Conservation (phyloP, 768 basidiomycete species). For the Termitomyces sp. region DNA sequence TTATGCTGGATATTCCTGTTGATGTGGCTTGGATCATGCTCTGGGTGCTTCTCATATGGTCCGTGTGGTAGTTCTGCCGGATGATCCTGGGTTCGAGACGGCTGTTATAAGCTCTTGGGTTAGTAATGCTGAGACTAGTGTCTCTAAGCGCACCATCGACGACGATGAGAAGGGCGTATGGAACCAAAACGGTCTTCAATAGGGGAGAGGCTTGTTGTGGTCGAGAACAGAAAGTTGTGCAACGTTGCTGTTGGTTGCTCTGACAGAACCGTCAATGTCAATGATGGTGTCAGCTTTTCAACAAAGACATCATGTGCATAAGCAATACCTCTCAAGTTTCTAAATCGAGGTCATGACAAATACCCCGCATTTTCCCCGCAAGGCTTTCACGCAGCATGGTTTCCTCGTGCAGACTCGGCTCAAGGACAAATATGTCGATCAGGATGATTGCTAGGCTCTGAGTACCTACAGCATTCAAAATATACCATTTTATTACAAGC, state of each 20-base stretch:
- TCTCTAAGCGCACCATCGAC: slow-evolving; percentile 2
- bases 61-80: slow-evolving; percentile 27
- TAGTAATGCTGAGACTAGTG: not conserved
- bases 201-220: not conserved
- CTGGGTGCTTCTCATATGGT: slow-evolving; percentile 20
- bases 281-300: slow-evolving; percentile 2
- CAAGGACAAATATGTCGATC: too few species aligned
- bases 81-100: slow-evolving; percentile 34
- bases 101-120: slow-evolving; percentile 21
- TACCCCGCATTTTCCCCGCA: slow-evolving; percentile 19
- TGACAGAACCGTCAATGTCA: not conserved
- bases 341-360: slow-evolving; percentile 23
- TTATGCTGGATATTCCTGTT: slow-evolving; percentile 39
- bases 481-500: not conserved
- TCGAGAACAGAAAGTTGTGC: not conserved
- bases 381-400: not conserved
- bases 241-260: slow-evolving; percentile 3
- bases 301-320: slow-evolving; percentile 15
- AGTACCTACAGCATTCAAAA: not conserved
- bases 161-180: not conserved
- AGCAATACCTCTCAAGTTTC: slow-evolving; percentile 1
- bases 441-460: not conserved
- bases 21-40: slow-evolving; percentile 24
- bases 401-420: too few species aligned
- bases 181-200: not conserved